Base-by-base conservation (phyloP, 179 eudicot species). In the Silene coronaria region DNA sequence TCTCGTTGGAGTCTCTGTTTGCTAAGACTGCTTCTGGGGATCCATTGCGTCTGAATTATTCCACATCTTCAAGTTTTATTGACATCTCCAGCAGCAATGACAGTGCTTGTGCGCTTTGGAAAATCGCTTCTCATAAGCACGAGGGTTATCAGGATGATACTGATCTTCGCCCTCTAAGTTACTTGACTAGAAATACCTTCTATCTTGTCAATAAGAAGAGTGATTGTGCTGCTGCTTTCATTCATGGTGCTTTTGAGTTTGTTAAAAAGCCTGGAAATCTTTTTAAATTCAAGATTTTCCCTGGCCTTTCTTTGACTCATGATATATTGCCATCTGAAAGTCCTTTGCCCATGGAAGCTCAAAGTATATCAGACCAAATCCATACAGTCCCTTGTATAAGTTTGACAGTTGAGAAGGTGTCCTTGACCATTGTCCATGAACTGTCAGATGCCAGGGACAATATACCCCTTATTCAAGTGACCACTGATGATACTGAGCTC, bases 131-230 rank as follows among this genome's bases (percentile, higher is more conserved):
- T 30, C 82, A 67, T 75, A 84, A 85, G 80, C 77, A 75, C 75
- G 88, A 87, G 68, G 82, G 55, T 79, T 84, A 77, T 75, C 89
- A 90, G 74, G 91, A 80, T 82, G 91, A 91, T 79, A 71, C 46
- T 63, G 87, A 86, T 76, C 77, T 84, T 53, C 90, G 86, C 55
- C 84, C 90, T 51, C 80, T 83, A 69, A 80, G 79, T 70, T 79
- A 80, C 72, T 57, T 80, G 62, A 83, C 82, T 46, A 81, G 75
- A 80, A 87, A 82, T 73, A 79, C 89, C 53, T 96, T 90, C 80
- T 88, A 89, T 80, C 90, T 96, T 58, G 92, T 96, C 64, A 96
- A 96, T 82, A 93, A 86, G 83, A 93, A 90, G 82, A 90, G 77
- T 83, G 92, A 84, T 77, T 80, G 85, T 67, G 86, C 88, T 42